Evolutionary conservation across 1,139 yeast genomes (phyloP).

Genomic region (Debaryomyces nepalensis): DNA sequence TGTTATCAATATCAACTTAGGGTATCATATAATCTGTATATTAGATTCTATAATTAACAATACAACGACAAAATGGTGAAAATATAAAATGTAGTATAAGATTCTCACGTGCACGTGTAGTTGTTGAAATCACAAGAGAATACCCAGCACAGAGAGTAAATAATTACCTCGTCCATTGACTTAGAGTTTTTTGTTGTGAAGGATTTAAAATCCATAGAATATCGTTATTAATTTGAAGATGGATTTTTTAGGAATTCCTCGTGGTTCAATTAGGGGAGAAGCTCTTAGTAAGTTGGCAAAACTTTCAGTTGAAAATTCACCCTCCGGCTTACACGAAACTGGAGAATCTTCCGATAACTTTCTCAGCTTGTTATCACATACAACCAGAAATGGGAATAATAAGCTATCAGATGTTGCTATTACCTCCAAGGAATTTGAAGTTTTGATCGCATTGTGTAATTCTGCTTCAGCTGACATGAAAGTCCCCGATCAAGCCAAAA

Average conservation of each 20-base stretch:
- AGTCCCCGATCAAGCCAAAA: conserved; percentile 50
- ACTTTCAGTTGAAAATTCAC: conserved; percentile 30
- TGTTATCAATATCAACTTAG: conserved; percentile 3
- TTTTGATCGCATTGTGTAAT: conserved; percentile 66
- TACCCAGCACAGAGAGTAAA: background rate
- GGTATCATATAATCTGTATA: conserved; percentile 15
- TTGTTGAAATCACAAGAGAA: background rate
- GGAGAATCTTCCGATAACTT: conserved; percentile 28
- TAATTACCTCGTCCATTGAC: too few relatives aligned
- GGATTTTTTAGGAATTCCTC: conserved; percentile 45
- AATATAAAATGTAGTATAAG: background rate
- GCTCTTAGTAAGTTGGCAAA: conserved; percentile 56
- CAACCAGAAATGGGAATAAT: conserved; percentile 21
- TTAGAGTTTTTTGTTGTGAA: too few relatives aligned
- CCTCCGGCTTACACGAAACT: conserved; percentile 23
- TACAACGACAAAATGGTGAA: conserved; percentile 8
- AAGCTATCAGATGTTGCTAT: conserved; percentile 43
- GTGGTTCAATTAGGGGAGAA: conserved; percentile 58
- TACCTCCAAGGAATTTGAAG: conserved; percentile 67
- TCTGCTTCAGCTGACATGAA: conserved; percentile 50
- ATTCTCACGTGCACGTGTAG: conserved; percentile 8
- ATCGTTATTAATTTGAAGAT: conserved; percentile 20
- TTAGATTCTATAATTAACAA: conserved; percentile 13
- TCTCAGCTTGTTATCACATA: conserved; percentile 28
- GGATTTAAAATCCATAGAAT: background rate